These are phyloP conservation scores for Pestalotiopsis fici DNA, from an alignment of 2,329 filamentous ascomycete species.

Conservation along the genomic window DNA sequence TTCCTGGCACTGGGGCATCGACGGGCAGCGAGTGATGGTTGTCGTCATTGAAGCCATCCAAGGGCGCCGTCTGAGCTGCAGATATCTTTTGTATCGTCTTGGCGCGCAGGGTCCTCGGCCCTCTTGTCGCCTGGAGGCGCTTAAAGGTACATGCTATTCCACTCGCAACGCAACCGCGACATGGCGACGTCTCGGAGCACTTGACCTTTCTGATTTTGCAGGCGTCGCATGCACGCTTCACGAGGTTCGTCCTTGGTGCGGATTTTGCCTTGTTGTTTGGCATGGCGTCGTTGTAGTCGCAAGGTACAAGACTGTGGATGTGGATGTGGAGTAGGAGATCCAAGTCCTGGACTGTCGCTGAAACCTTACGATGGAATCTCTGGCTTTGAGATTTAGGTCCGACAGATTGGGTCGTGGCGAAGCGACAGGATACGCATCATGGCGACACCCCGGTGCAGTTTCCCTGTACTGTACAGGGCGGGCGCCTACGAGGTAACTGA, in stretches of 20 bases:
- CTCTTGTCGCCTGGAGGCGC: conserved; percentile 42
- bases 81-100: conserved; percentile 44
- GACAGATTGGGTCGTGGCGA: background rate
- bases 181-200: conserved; percentile 48
- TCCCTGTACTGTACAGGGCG: background rate
- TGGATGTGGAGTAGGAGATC: background rate
- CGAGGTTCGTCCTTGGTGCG: conserved; percentile 11
- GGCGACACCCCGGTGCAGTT: background rate
- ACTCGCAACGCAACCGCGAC: conserved; percentile 42
- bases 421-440: background rate
- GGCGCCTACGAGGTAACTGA: background rate
- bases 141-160: conserved; percentile 53
- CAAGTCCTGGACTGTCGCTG: background rate
- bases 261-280: conserved; percentile 7
- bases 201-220: conserved; percentile 56
- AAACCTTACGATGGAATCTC: background rate
- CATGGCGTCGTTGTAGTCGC: background rate
- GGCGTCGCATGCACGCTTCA: conserved; percentile 34
- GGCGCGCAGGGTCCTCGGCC: conserved; percentile 45
- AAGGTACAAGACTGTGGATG: background rate
- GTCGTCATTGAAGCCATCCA: background rate
- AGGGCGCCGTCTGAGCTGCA: conserved; percentile 22
- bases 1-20: background rate
- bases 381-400: background rate
- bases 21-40: background rate